Evolutionary conservation across 768 basidiomycete species (phyloP), one percentile per base, ranked within the genome.

Genomic region (Lentinula guzmanii): DNA sequence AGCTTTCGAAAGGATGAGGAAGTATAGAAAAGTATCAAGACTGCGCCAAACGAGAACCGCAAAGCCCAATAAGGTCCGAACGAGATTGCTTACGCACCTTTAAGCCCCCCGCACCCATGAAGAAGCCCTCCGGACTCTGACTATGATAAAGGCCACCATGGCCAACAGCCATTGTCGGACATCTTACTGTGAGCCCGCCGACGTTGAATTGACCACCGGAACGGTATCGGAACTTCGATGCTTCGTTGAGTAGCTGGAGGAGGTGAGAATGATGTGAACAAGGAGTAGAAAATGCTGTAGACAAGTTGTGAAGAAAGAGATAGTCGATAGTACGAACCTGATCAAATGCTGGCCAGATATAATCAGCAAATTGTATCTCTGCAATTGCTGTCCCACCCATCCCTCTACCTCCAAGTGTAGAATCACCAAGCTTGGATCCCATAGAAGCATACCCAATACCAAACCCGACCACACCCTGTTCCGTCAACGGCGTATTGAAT

Each of bases 71-170:
- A 28, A 34, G 33, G 5, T 52, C 13, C 33, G 28, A n/a, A 28
- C 10, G 46, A 48, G 39, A 62, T 13, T 61, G 52, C 42, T 41
- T 11, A 52, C 45, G n/a, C n/a, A 91, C 93, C 80, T 97, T 97
- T 45, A 98, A 70, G 0, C 95, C 95, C 0, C 92, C 77, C 7
- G 92, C 94, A 37, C 90, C 94, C 78, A 96, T 82, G 72, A 98
- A 98, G 75, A 88, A 98, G 0, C 90, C 93, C 73, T 98, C 95
- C 3, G 95, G 95, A 60, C 91, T 93, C 73, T 98, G 95, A 6
- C 93, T 95, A 69, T 98, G 95, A 70, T 97, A 98, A 61, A 95
- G 73, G 24, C 89, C 95, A 46, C 95, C 95, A 69, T 98, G 95
- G 5, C 86, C 83, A n/a, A 98, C 95, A 7, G 93, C 85, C 87